Evolutionary conservation across 805 yeast species (phyloP).

Genomic region (Sporopachydermia quercuum): DNA sequence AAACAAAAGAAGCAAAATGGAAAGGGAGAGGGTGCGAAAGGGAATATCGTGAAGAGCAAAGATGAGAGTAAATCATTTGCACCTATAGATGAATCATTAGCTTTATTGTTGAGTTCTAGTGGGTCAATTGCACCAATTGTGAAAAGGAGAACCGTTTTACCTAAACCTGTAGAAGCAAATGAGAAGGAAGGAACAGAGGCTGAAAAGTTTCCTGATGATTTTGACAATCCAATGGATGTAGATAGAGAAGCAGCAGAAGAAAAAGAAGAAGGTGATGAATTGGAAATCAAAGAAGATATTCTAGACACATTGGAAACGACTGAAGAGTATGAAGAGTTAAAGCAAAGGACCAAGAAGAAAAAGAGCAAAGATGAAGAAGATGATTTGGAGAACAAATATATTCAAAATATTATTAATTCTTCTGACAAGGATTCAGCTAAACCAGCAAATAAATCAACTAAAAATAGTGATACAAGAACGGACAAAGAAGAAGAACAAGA

Average conservation of each 20-base stretch:
- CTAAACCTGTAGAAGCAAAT: conserved; percentile 18
- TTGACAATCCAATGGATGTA: no score
- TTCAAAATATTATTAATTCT: conserved; percentile 28
- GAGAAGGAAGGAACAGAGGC: conserved; percentile 18
- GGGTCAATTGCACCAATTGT: no score
- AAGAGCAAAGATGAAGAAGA: conserved; percentile 24
- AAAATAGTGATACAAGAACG: conserved; percentile 6
- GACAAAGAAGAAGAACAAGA: conserved; percentile 14
- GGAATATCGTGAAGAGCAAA: no score
- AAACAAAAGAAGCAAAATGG: no score
- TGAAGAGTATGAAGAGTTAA: conserved; percentile 11
- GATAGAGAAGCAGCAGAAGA: conserved; percentile 7
- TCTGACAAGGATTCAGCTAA: conserved; percentile 11
- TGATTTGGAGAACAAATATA: conserved; percentile 41
- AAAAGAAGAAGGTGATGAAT: conserved; percentile 10
- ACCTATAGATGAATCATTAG: no score
- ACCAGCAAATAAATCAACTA: conserved; percentile 4
- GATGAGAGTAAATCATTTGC: no score
- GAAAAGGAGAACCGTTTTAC: no score
- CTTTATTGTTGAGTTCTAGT: not conserved
- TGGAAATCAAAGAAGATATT: conserved; percentile 13
- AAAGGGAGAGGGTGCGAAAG: no score
- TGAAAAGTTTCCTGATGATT: no score
- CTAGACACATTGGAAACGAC: conserved; percentile 11
- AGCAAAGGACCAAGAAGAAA: conserved; percentile 16